Evolutionary conservation across 2,329 filamentous ascomycete species (phyloP).

Genomic region (Aureobasidium sp.): DNA sequence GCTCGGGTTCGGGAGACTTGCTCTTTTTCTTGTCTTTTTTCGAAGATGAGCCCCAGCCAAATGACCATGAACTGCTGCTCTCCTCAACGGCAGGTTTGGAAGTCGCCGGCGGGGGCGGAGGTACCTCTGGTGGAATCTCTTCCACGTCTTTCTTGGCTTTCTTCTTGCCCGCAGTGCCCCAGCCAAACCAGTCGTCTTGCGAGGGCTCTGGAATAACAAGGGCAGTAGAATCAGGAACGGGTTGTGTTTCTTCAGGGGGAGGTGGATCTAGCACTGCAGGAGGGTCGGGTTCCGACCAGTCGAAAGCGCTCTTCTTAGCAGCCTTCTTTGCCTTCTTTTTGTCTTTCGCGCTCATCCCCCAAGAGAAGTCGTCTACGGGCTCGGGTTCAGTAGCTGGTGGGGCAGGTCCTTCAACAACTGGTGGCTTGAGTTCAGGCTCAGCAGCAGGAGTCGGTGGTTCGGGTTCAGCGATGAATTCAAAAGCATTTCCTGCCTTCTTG

Average conservation of each 20-base stretch:
- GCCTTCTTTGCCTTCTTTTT: conserved; percentile 36
- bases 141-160: conserved; percentile 27
- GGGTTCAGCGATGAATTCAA: conserved; percentile 22
- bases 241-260: conserved; percentile 21
- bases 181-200: conserved; percentile 24
- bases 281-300: conserved; percentile 19
- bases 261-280: conserved; percentile 21
- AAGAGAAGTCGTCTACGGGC: conserved; percentile 16
- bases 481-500: conserved; percentile 30
- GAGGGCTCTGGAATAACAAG: conserved; percentile 19
- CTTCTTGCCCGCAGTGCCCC: conserved; percentile 25
- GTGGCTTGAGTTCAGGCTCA: conserved; percentile 26
- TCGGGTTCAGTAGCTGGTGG: not conserved
- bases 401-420: conserved; percentile 18
- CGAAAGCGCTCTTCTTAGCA: conserved; percentile 27
- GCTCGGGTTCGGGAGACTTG: conserved; percentile 22
- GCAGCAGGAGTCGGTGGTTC: conserved; percentile 26
- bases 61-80: conserved; percentile 47
- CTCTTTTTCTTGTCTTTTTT: conserved; percentile 46
- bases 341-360: conserved; percentile 22
- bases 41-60: conserved; percentile 48
- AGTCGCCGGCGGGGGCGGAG: conserved; percentile 21
- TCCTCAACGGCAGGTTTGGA: conserved; percentile 22
- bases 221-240: conserved; percentile 28
- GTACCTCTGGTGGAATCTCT: conserved; percentile 19